phyloP scores from a whole-genome alignment of 2,329 filamentous ascomycete genomes.

The Rachicladosporium sp. region DNA sequence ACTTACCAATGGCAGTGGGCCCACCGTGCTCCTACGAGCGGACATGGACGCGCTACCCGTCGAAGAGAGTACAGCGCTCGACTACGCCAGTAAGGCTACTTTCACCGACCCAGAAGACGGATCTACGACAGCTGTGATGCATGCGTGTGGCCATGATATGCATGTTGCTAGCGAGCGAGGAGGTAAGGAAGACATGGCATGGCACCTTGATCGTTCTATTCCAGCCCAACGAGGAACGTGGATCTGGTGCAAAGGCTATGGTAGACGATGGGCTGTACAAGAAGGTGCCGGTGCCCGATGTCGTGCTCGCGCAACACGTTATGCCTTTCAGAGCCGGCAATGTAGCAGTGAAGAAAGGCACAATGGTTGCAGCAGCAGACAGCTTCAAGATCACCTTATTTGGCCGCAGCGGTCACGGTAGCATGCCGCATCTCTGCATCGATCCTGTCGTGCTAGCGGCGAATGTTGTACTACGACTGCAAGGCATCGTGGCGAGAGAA shows the following conservation, averaged over 20 bases:
- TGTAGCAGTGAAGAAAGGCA: slow-evolving; percentile 23
- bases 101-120: slow-evolving; percentile 35
- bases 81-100: slow-evolving; percentile 39
- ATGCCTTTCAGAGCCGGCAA: slow-evolving; percentile 23
- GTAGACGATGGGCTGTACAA: slow-evolving; percentile 45
- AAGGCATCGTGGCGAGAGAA: slow-evolving; percentile 29
- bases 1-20: slow-evolving; percentile 38
- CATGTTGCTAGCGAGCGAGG: slow-evolving; percentile 40
- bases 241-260: slow-evolving; percentile 50
- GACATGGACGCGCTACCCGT: slow-evolving; percentile 52
- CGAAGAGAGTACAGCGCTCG: slow-evolving; percentile 41
- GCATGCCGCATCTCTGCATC: slow-evolving; percentile 31
- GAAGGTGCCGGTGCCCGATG: slow-evolving; percentile 5
- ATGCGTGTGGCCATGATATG: slow-evolving; percentile 57
- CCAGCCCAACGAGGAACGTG: slow-evolving; percentile 56
- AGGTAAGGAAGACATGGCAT: slow-evolving; percentile 34
- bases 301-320: slow-evolving; percentile 6
- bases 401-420: slow-evolving; percentile 35
- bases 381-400: slow-evolving; percentile 26
- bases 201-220: slow-evolving; percentile 54
- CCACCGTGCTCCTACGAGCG: slow-evolving; percentile 45
- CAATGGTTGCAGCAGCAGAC: slow-evolving; percentile 26
- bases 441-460: slow-evolving; percentile 37
- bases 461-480: slow-evolving; percentile 29
- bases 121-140: slow-evolving; percentile 46